These are phyloP conservation scores for Suillus bovinus DNA, from an alignment of 768 basidiomycete genomes.

Conservation along the genomic window DNA sequence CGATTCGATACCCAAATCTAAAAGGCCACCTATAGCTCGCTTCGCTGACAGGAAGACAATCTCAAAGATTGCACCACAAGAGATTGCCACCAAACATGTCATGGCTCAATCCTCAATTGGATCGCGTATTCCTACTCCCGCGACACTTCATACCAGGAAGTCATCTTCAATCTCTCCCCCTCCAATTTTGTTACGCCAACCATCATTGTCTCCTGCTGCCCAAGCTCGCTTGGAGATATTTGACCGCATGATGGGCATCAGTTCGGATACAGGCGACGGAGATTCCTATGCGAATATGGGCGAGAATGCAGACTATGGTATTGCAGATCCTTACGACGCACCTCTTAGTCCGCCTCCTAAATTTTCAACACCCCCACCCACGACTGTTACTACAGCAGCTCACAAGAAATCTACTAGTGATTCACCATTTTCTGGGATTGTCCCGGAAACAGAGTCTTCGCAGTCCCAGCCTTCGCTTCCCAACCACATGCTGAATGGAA, in stretches of 20 bases:
- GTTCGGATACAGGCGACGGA: background rate
- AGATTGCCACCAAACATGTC: background rate
- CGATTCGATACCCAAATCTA: background rate
- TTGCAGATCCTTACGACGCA: constrained; percentile 3
- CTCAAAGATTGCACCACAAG: background rate
- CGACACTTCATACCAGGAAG: background rate
- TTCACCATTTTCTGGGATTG: constrained; percentile 16
- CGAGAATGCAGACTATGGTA: constrained; percentile 10
- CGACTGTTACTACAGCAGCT: background rate
- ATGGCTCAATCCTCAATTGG: background rate
- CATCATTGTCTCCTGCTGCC: constrained; percentile 29
- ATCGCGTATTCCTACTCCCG: background rate
- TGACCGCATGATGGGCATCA: constrained; percentile 24
- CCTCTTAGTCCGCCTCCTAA: constrained; percentile 12
- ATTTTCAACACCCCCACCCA: background rate
- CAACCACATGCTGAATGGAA: constrained; percentile 1
- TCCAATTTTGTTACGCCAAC: constrained; percentile 4
- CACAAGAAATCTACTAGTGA: background rate
- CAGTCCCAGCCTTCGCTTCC: constrained; percentile 17
- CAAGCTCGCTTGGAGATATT: constrained; percentile 29
- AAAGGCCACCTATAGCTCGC: constrained; percentile 1
- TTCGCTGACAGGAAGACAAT: background rate
- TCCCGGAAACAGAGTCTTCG: constrained; percentile 35
- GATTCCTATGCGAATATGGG: constrained; percentile 1
- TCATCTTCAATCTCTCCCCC: background rate